Evolutionary conservation across 202 grass and related monocot genomes (phyloP).

Genomic region (Dendrocalamus latiflorus): DNA sequence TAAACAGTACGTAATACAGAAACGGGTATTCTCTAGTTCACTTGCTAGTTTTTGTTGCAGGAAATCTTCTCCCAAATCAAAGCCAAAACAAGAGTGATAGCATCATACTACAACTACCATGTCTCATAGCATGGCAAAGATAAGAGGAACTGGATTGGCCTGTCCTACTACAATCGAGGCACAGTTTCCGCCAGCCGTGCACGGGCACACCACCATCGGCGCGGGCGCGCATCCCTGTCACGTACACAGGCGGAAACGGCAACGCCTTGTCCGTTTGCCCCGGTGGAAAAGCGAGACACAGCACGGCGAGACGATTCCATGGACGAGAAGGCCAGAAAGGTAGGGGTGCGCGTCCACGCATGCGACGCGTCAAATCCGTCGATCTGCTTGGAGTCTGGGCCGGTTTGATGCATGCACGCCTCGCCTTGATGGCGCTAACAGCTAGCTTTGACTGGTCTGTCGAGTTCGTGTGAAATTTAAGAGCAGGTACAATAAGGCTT

Average conservation of each 20-base stretch:
- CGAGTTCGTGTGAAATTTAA: background rate
- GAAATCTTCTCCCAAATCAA: background rate
- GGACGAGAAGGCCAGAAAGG: no score
- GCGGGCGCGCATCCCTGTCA: background rate
- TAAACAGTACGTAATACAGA: background rate
- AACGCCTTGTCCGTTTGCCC: constrained; percentile 1
- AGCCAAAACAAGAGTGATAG: background rate
- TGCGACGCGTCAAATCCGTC: background rate
- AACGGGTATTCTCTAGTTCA: background rate
- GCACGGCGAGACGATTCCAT: background rate
- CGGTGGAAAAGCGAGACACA: background rate
- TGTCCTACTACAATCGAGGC: background rate
- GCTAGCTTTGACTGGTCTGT: constrained; percentile 18
- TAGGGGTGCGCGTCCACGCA: background rate
- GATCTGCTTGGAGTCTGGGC: background rate
- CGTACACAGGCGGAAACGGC: background rate
- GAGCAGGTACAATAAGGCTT: no score
- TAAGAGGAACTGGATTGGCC: background rate
- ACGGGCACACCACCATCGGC: background rate
- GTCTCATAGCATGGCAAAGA: background rate
- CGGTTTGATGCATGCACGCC: background rate
- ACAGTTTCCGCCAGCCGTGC: background rate
- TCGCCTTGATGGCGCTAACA: background rate
- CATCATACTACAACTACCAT: background rate
- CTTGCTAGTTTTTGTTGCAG: background rate